A percentile compares a stretch with the other conserved stretches of the same genome.
phyloP scores from a whole-genome alignment of 2,329 filamentous ascomycete species.

The Sodiomyces alkalinus region DNA sequence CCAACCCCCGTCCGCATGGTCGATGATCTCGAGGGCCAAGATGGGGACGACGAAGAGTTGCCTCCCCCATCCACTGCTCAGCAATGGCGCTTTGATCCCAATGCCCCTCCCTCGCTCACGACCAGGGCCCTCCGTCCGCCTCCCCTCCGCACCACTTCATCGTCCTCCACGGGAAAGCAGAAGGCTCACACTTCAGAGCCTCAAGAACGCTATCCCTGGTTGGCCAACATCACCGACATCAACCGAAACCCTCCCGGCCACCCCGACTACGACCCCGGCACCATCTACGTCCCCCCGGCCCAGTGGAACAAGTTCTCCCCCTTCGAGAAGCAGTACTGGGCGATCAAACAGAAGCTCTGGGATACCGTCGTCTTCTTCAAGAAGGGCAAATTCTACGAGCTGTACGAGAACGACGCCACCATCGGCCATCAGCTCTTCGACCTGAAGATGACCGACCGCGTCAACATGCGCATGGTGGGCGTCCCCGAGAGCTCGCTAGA shows the following conservation, averaged over 20 bases:
- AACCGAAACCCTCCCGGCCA: conserved; percentile 65
- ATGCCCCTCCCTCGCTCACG: conserved; percentile 22
- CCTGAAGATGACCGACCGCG: conserved; percentile 89
- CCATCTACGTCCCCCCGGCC: conserved; percentile 72
- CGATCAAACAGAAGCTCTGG: conserved; percentile 96
- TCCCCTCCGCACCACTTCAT: conserved; percentile 1
- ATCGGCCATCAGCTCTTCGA: conserved; percentile 95
- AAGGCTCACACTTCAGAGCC: conserved; percentile 75
- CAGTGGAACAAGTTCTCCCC: conserved; percentile 76
- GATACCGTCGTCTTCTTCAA: conserved; percentile 99
- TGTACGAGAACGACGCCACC: conserved; percentile 95
- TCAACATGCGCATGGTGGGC: conserved; percentile 99
- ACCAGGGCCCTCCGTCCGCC: conserved; percentile 7
- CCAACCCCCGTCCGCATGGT: conserved; percentile 18
- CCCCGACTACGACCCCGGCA: conserved; percentile 81
- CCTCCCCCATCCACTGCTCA: conserved; percentile 57
- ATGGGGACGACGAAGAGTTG: conserved; percentile 38
- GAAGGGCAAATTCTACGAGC: conserved; percentile 97
- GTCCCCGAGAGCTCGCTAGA: conserved; percentile 93
- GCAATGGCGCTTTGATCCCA: conserved; percentile 59
- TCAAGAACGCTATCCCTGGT: conserved; percentile 77
- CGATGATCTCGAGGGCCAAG: conserved; percentile 33
- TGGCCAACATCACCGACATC: conserved; percentile 72
- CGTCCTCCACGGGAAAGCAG: conserved; percentile 26
- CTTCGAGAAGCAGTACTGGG: conserved; percentile 98